Conservation (phyloP, 192 early-diverging fungal genomes). For the Backusella tuberculispora region DNA sequence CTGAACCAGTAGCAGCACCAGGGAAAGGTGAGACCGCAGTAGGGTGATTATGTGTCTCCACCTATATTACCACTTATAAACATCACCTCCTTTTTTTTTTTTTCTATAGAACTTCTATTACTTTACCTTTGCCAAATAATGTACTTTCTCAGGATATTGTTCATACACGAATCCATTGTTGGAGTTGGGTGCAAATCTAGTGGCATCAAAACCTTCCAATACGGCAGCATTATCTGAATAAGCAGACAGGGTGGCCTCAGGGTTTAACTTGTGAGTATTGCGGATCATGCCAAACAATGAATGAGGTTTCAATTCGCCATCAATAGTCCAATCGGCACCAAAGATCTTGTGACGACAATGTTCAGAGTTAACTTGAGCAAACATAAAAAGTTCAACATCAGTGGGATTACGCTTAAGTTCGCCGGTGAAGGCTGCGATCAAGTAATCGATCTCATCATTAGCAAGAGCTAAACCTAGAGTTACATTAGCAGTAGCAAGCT, state of each 20-base stretch:
- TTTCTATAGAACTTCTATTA: not conserved
- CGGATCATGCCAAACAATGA: conserved; percentile 98
- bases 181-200: conserved; percentile 58
- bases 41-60: conserved; percentile 99
- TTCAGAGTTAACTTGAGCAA: conserved; percentile 99
- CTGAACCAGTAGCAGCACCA: conserved; percentile 97
- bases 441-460: conserved; percentile 96
- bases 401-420: conserved; percentile 86
- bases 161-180: conserved; percentile 61
- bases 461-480: conserved; percentile 94
- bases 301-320: conserved; percentile 73
- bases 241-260: conserved; percentile 87
- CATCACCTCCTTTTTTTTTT: conserved; percentile 5
- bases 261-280: conserved; percentile 86
- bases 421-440: conserved; percentile 81
- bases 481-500: conserved; percentile 81
- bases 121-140: conserved; percentile 84
- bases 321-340: conserved; percentile 97
- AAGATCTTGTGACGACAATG: conserved; percentile 99
- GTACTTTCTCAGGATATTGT: conserved; percentile 70
- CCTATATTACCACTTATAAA: conserved; percentile 42
- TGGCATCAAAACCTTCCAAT: conserved; percentile 72
- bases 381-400: conserved; percentile 99
- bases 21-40: conserved; percentile 98
- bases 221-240: conserved; percentile 99